Evolutionary conservation across 768 basidiomycete species (phyloP).

Genomic region (Kwoniella newhampshirensis): DNA sequence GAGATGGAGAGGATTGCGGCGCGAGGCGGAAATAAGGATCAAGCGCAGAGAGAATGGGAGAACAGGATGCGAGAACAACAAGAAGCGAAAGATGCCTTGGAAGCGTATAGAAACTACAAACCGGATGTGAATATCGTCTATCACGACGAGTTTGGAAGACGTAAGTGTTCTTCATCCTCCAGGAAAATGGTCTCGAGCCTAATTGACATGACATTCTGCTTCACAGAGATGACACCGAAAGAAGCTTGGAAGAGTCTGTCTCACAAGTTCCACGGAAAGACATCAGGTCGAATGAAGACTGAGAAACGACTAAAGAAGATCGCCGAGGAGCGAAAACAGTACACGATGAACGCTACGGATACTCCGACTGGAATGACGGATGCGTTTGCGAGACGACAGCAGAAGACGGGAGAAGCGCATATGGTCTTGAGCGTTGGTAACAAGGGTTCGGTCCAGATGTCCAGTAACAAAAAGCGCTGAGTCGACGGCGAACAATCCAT

Average conservation of each 20-base stretch:
- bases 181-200: no score
- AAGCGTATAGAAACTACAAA: conserved; percentile 89
- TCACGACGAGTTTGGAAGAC: conserved; percentile 90
- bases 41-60: conserved; percentile 90
- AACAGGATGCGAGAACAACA: conserved; percentile 88
- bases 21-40: conserved; percentile 77
- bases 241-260: conserved; percentile 98
- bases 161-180: conserved; percentile 42
- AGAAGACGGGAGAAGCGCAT: conserved; percentile 92
- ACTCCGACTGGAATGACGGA: conserved; percentile 92
- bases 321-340: conserved; percentile 92
- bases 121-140: conserved; percentile 96
- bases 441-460: conserved; percentile 66
- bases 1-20: conserved; percentile 75
- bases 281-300: conserved; percentile 92
- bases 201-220: not conserved
- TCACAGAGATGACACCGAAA: conserved; percentile 65
- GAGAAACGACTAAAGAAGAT: conserved; percentile 96
- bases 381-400: conserved; percentile 89
- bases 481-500: no score
- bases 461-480: conserved; percentile 16
- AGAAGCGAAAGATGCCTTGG: conserved; percentile 76
- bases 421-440: conserved; percentile 94
- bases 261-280: conserved; percentile 98
- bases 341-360: conserved; percentile 91